Evolutionary conservation across 2,329 filamentous ascomycete genomes (phyloP), one percentile per base, ranked within the genome.

Genomic region (Aureobasidium zeae): DNA sequence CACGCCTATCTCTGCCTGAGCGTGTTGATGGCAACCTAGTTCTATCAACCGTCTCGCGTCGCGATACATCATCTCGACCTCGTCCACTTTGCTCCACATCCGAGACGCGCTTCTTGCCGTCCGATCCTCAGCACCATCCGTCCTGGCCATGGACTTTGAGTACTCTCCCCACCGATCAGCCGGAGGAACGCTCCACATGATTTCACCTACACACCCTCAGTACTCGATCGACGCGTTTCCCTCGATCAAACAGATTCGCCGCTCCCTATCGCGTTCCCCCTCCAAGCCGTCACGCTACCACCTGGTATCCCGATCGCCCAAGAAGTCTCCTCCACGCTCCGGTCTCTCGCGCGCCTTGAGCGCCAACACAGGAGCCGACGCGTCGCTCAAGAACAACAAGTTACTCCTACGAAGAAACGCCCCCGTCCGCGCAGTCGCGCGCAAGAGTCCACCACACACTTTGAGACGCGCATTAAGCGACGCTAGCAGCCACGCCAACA

Each of bases 221-320:
- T 49, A 86, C 61, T 81, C 84, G 64, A 82, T 89, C 55, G 85
- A 94, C 67, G 79, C 86, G 51, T 81, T 83, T 49, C 79, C 84
- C 38, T 81, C 84, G 47, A 83, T 94, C 51, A 77, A 86, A 58
- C 84, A 86, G 56, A 71, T 95, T 47, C 77, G 88, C 52, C 83
- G 86, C 54, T 94, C 89, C 19, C 72, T 95, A 51, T 95, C 88
- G 46, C 77, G 87, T 55, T 95, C 89, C n/a, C 89, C 89, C 9
- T 94, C 89, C 22, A 94, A 91, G 62, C 70, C 69, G 31, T 73
- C 73, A 46, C 72, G 75, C 55, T 89, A 91, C 61, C 73, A 76
- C 45, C 68, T 93, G 42, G 26, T 30, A 25, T 70, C 66, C 10
- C 65, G 69, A 48, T 65, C 67, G 12, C 63, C 66, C 36, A 52